Evolutionary conservation across 345 rosid species (phyloP).

Genomic region (Citrus hindsii): DNA sequence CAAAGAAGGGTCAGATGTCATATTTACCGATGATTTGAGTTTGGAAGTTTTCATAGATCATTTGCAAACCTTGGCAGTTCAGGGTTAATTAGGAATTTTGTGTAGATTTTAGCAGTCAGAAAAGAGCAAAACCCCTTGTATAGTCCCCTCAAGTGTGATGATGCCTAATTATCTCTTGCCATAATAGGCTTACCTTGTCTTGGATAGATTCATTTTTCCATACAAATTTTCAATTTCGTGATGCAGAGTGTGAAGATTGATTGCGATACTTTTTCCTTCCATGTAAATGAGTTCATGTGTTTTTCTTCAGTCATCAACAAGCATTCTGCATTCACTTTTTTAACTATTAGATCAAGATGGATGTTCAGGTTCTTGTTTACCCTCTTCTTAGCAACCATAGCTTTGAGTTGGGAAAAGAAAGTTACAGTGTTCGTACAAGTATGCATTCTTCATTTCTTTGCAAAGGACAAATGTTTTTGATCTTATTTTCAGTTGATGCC

Average conservation of each 20-base stretch:
- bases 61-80: constrained; percentile 81
- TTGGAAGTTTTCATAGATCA: constrained; percentile 83
- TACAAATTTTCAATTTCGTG: neutral
- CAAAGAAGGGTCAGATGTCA: constrained; percentile 61
- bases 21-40: constrained; percentile 85
- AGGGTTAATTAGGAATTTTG: constrained; percentile 24
- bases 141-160: neutral
- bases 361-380: neutral
- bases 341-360: neutral
- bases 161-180: neutral
- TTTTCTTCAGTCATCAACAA: neutral
- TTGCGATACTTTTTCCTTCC: neutral
- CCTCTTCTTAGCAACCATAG: neutral
- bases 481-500: neutral
- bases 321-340: too few species aligned
- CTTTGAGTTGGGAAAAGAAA: neutral
- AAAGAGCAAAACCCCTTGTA: neutral
- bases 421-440: neutral
- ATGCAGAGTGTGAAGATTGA: neutral
- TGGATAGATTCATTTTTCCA: neutral
- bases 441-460: too few species aligned
- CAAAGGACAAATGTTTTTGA: too few species aligned
- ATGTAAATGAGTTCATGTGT: neutral
- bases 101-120: neutral
- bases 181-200: neutral